These are phyloP conservation scores for Colletotrichum theobromicola DNA, from an alignment of 2,329 filamentous ascomycete genomes.

Conservation along the genomic window DNA sequence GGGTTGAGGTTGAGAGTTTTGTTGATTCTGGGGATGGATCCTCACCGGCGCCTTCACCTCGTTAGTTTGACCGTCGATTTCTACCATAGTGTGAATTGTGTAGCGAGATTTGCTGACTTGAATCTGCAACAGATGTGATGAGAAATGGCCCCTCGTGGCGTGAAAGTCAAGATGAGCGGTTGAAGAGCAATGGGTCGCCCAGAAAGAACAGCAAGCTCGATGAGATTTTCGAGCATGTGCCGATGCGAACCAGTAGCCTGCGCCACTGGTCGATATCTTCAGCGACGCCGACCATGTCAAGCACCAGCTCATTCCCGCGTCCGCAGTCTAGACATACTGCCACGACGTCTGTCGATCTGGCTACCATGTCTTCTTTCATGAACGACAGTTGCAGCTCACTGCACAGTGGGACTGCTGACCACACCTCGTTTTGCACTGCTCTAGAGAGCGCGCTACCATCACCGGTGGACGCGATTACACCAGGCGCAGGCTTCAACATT, in stretches of 20 bases:
- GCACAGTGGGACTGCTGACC: slow-evolving; percentile 17
- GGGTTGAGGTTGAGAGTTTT: slow-evolving; percentile 21
- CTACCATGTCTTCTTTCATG: slow-evolving; percentile 20
- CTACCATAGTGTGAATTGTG: background rate
- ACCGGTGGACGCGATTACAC: background rate
- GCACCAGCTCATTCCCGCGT: slow-evolving; percentile 42
- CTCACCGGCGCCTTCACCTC: slow-evolving; percentile 25
- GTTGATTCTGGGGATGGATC: slow-evolving; percentile 12
- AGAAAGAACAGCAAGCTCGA: slow-evolving; percentile 30
- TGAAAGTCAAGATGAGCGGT: slow-evolving; percentile 18
- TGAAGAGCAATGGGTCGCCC: slow-evolving; percentile 28
- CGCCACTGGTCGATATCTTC: slow-evolving; percentile 48
- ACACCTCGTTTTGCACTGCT: slow-evolving; percentile 15
- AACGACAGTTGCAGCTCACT: slow-evolving; percentile 18
- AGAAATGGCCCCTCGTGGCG: slow-evolving; percentile 16
- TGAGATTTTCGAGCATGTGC: slow-evolving; percentile 41
- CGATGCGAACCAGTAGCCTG: slow-evolving; percentile 40
- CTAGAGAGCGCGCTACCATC: slow-evolving; percentile 11
- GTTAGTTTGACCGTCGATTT: slow-evolving; percentile 28
- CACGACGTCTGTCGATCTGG: slow-evolving; percentile 49
- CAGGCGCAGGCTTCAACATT: slow-evolving; percentile 35
- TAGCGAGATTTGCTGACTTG: background rate
- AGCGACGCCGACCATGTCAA: slow-evolving; percentile 43
- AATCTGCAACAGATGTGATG: slow-evolving; percentile 6
- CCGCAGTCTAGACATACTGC: slow-evolving; percentile 49